Base-by-base conservation (phyloP, 805 yeast species). In the Cyberlindnera subsufficiens region DNA sequence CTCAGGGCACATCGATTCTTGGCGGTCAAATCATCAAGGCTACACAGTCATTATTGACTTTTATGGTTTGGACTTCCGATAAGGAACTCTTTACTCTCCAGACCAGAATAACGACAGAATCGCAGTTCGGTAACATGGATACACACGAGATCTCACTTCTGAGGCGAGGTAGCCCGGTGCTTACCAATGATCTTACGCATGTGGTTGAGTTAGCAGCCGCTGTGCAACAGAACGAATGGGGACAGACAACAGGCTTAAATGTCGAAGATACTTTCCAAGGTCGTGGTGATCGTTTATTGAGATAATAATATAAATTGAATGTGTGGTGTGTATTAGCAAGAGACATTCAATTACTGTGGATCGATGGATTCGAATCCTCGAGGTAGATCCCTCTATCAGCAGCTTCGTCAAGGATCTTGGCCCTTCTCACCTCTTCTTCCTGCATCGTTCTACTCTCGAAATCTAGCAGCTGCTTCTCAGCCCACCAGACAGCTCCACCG, bases 381-480 rank as follows among this genome's bases (percentile, higher is more conserved):
- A 69, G 43, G 38, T 65, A 69, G 15, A 68, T 56, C 3, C 74
- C 75, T 42, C 69, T 59, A 25, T 70, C 74, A 11, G 74, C 74
- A 22, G 74, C 74, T 32, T 67, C 70, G 44, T 68, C 69, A 33
- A 69, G 42, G 19, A 67, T 53, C 37, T 53, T 60, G 31, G 55
- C 56, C 46, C 72, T 60, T 49, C 68, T 60, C n/a, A 44, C 46
- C 34, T 53, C 44, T 43, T 69, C 70, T 17, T 62, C 62, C 8
- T 45, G 52, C 44, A 60, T 64, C 30, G 61, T 52, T 35, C 64
- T 58, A 22, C 59, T 50, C 42, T 68, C 68, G 48, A 67, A 67
- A 19, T 50, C 59, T 18, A 64, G 37, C 30, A 67, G 52, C 45
- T 65, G 71, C 47, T 59, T 62, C 38, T 71, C 76, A 7, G 72